A percentile compares a stretch with the other conserved stretches of the same genome.
phyloP scores from a whole-genome alignment of 176 grass and related monocot species.

The Ensete ventricosum region DNA sequence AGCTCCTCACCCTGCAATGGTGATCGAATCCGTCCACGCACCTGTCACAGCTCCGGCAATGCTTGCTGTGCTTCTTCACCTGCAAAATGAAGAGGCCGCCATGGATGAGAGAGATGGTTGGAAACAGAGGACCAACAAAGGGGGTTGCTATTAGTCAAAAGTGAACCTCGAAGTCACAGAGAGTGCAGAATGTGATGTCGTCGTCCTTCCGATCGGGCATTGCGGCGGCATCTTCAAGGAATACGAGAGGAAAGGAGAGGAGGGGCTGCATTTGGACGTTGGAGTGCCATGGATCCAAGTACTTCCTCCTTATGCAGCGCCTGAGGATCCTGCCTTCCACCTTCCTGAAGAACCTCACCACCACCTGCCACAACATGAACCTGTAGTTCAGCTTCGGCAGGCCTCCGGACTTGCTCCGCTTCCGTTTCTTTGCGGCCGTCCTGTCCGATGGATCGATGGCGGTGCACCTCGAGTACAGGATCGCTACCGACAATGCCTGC shows the following conservation, averaged over 20 bases:
- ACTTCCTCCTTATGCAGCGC: constrained; percentile 71
- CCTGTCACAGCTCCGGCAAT: constrained; percentile 84
- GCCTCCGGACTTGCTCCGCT: constrained; percentile 25
- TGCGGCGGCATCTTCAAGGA: constrained; percentile 54
- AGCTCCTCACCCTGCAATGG: constrained; percentile 71
- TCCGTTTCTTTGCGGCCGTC: constrained; percentile 47
- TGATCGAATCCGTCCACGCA: constrained; percentile 99
- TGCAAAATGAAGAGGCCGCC: constrained; percentile 12
- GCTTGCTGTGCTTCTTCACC: constrained; percentile 92
- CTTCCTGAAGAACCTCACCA: constrained; percentile 38
- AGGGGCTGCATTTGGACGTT: constrained; percentile 73
- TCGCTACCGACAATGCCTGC: constrained; percentile 39
- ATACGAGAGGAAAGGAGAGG: constrained; percentile 73
- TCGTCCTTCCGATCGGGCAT: constrained; percentile 35
- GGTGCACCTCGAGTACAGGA: constrained; percentile 65
- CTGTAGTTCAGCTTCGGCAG: constrained; percentile 72
- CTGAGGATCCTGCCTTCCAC: constrained; percentile 49
- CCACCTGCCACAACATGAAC: constrained; percentile 59
- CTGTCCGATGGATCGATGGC: constrained; percentile 73
- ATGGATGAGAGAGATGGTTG: no score
- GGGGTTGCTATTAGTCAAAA: background rate
- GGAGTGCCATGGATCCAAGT: constrained; percentile 68
- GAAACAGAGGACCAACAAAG: no score
- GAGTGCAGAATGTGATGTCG: constrained; percentile 73
- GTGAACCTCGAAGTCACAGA: constrained; percentile 85